A percentile compares a stretch with the other conserved stretches of the same genome.
phyloP scores from a whole-genome alignment of 192 early-diverging fungal genomes.

The Coemansia sp. region DNA sequence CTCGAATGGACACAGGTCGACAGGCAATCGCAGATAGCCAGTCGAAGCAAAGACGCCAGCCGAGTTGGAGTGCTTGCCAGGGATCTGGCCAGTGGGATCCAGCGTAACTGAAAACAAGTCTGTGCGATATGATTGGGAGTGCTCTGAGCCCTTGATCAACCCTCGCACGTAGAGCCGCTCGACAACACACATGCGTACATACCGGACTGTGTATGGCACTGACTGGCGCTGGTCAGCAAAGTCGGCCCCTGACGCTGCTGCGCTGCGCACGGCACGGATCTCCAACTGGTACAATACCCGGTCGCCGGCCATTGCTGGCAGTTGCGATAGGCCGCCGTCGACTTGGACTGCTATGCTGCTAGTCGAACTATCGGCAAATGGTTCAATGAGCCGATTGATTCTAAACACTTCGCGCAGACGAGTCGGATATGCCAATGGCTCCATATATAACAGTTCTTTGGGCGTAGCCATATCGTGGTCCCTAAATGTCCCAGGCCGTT shows the following conservation, averaged over 20 bases:
- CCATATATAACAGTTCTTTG: constrained; percentile 31
- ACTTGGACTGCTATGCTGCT: constrained; percentile 21
- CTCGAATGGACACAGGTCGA: constrained; percentile 45
- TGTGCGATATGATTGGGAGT: constrained; percentile 16
- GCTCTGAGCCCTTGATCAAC: constrained; percentile 33
- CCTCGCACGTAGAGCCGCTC: constrained; percentile 38
- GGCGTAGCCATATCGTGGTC: constrained; percentile 23
- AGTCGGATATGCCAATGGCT: constrained; percentile 33
- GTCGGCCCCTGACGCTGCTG: background rate
- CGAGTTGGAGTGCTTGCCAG: constrained; percentile 4
- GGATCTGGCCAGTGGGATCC: constrained; percentile 1
- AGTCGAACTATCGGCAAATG: background rate
- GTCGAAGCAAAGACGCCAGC: constrained; percentile 14
- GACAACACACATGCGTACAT: constrained; percentile 22
- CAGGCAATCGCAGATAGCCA: constrained; percentile 27
- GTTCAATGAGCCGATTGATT: constrained; percentile 12
- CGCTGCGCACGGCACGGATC: constrained; percentile 3
- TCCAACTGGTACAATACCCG: constrained; percentile 31
- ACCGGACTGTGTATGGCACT: constrained; percentile 9
- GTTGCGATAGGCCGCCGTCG: constrained; percentile 14
- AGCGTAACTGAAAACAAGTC: constrained; percentile 22
- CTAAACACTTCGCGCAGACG: constrained; percentile 1
- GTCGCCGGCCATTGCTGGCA: constrained; percentile 42
- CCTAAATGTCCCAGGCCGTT: constrained; percentile 31
- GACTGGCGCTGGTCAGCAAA: background rate